These are phyloP conservation scores for Sphenostylis stenocarpa DNA, from an alignment of 306 rosid genomes.

Conservation along the genomic window DNA sequence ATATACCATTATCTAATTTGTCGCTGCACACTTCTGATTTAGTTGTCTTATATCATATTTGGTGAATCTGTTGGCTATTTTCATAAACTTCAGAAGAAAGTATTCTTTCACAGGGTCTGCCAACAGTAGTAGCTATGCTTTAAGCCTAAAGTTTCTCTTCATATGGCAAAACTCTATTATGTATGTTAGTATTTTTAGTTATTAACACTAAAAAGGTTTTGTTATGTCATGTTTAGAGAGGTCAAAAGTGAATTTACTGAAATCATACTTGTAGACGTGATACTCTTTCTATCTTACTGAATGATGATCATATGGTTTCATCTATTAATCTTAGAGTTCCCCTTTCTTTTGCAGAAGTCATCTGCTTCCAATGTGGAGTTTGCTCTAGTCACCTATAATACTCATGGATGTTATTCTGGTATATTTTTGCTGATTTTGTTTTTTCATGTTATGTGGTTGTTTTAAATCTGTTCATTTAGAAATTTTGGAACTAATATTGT, in stretches of 20 bases:
- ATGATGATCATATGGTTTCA: slow-evolving; percentile 27
- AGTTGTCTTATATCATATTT: not conserved
- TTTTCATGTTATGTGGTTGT: slow-evolving; percentile 12
- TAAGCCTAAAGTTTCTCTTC: slow-evolving; percentile 6
- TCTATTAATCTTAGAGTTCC: slow-evolving; percentile 12
- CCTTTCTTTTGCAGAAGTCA: slow-evolving; percentile 65
- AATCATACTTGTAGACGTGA: not conserved
- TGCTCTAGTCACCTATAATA: slow-evolving; percentile 70
- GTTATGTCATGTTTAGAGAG: not conserved
- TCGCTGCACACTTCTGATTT: not conserved
- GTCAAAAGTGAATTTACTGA: slow-evolving; percentile 8
- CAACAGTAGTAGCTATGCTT: not conserved
- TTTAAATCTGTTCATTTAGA: not conserved
- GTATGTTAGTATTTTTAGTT: not conserved
- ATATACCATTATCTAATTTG: not conserved
- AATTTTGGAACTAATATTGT: not conserved
- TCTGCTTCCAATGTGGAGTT: slow-evolving; percentile 60
- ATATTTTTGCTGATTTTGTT: slow-evolving; percentile 37
- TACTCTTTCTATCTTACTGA: slow-evolving; percentile 9
- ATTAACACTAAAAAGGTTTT: not conserved
- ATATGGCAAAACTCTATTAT: not conserved
- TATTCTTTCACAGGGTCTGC: slow-evolving; percentile 5
- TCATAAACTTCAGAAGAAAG: not conserved
- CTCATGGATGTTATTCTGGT: slow-evolving; percentile 97
- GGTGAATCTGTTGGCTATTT: slow-evolving; percentile 15